A percentile compares a stretch with the other conserved stretches of the same genome.
These are phyloP conservation scores for Gremmenia infestans DNA, from an alignment of 2,329 filamentous ascomycete species.

Conservation along the genomic window DNA sequence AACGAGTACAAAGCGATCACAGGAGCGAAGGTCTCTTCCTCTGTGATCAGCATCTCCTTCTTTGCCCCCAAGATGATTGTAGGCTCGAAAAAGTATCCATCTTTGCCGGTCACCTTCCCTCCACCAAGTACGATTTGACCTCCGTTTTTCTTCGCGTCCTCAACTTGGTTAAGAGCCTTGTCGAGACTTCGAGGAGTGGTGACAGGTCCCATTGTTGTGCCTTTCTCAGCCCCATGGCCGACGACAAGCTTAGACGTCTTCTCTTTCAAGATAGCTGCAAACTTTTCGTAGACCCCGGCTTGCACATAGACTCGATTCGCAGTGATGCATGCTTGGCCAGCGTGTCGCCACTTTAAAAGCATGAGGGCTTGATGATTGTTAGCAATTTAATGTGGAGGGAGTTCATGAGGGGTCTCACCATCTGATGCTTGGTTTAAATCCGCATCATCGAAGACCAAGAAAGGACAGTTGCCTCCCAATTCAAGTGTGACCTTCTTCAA, in stretches of 20 bases:
- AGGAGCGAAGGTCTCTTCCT: conserved; percentile 63
- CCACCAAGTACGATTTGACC: conserved; percentile 61
- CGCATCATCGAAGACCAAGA: conserved; percentile 60
- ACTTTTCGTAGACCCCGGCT: conserved; percentile 54
- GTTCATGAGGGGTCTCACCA: conserved; percentile 29
- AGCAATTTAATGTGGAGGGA: neutral
- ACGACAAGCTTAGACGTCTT: conserved; percentile 50
- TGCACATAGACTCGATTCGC: conserved; percentile 64
- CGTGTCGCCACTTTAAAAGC: conserved; percentile 51
- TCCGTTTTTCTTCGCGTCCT: conserved; percentile 58
- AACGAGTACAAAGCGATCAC: conserved; percentile 60
- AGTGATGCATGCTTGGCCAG: conserved; percentile 60
- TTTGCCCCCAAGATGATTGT: conserved; percentile 59
- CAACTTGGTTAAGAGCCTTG: conserved; percentile 55
- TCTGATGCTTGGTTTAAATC: conserved; percentile 52
- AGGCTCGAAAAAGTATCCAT: conserved; percentile 66
- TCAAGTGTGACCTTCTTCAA: conserved; percentile 62
- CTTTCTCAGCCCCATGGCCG: conserved; percentile 55
- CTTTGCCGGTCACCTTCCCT: conserved; percentile 41
- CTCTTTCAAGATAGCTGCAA: conserved; percentile 50
- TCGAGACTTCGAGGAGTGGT: conserved; percentile 51
- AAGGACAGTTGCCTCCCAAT: conserved; percentile 60
- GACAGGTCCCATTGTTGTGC: conserved; percentile 55
- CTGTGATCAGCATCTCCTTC: conserved; percentile 50
- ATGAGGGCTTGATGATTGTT: conserved; percentile 32